These are phyloP conservation scores for Xylariaceae sp. DNA, from an alignment of 2,329 filamentous ascomycete genomes.

Conservation along the genomic window DNA sequence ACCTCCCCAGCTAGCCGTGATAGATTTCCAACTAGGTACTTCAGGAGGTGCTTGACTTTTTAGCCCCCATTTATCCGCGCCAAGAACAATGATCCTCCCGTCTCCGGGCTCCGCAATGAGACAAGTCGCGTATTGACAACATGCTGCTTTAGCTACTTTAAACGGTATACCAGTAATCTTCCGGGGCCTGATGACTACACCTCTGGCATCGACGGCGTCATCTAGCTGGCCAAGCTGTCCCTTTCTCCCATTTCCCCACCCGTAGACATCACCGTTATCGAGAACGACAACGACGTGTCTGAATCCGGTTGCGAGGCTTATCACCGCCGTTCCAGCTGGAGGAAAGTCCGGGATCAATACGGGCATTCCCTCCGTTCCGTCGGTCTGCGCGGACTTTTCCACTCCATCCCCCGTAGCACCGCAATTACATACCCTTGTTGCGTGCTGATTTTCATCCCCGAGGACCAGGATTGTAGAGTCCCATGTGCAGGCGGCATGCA, in stretches of 20 bases:
- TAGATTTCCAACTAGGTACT: slow-evolving; percentile 58
- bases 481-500: slow-evolving; percentile 70
- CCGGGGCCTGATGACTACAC: slow-evolving; percentile 54
- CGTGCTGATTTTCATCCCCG: slow-evolving; percentile 40
- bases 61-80: slow-evolving; percentile 70
- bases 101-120: slow-evolving; percentile 52
- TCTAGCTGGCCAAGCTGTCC: slow-evolving; percentile 67
- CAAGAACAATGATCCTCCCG: slow-evolving; percentile 65
- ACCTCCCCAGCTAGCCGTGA: slow-evolving; percentile 78
- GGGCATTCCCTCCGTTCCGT: slow-evolving; percentile 24
- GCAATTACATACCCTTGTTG: slow-evolving; percentile 55
- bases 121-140: slow-evolving; percentile 82
- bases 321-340: slow-evolving; percentile 52
- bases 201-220: slow-evolving; percentile 26
- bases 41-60: slow-evolving; percentile 52
- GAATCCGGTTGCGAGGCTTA: slow-evolving; percentile 68
- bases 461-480: slow-evolving; percentile 63
- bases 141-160: slow-evolving; percentile 61
- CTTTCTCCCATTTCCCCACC: slow-evolving; percentile 85
- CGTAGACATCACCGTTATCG: slow-evolving; percentile 71
- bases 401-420: slow-evolving; percentile 50
- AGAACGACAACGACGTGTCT: slow-evolving; percentile 72
- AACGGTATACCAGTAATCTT: slow-evolving; percentile 59
- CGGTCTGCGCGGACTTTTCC: slow-evolving; percentile 49
- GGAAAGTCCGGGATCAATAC: slow-evolving; percentile 59